Conservation (phyloP, 2,329 filamentous ascomycete species). For the Colletotrichum nymphaeae region DNA sequence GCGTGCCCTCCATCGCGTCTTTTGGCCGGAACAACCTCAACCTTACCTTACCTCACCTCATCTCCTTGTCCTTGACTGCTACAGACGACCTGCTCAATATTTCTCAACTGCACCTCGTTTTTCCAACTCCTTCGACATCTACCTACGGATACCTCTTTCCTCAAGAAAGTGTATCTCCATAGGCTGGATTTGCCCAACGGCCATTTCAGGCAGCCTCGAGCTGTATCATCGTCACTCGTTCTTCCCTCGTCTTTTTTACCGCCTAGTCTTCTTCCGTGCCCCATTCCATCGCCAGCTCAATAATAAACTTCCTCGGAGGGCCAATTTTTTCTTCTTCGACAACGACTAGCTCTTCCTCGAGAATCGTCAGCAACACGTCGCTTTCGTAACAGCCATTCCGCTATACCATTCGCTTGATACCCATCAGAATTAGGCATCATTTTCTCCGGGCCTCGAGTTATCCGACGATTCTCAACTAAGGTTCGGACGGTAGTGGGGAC, state of each 20-base stretch:
- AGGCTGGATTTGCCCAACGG: not conserved
- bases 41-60: not conserved
- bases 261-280: not conserved
- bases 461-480: not conserved
- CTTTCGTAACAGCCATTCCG: not conserved
- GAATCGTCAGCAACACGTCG: not conserved
- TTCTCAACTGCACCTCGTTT: not conserved
- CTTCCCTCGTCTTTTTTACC: not conserved
- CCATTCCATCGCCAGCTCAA: not conserved
- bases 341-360: not conserved
- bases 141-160: not conserved
- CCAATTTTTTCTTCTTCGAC: not conserved
- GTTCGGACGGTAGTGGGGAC: slow-evolving; percentile 15
- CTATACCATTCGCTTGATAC: not conserved
- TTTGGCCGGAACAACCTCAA: not conserved
- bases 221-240: slow-evolving; percentile 3
- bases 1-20: not conserved
- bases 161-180: not conserved
- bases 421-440: not conserved
- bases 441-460: not conserved
- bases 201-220: not conserved
- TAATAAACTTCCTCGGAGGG: not conserved
- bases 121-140: not conserved
- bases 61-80: not conserved
- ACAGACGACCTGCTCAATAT: not conserved